Percentiles rank a stretch among this genome's conserved stretches.
Conservation (phyloP, 129 eudicot species). For the Chrysanthemum makinoi region DNA sequence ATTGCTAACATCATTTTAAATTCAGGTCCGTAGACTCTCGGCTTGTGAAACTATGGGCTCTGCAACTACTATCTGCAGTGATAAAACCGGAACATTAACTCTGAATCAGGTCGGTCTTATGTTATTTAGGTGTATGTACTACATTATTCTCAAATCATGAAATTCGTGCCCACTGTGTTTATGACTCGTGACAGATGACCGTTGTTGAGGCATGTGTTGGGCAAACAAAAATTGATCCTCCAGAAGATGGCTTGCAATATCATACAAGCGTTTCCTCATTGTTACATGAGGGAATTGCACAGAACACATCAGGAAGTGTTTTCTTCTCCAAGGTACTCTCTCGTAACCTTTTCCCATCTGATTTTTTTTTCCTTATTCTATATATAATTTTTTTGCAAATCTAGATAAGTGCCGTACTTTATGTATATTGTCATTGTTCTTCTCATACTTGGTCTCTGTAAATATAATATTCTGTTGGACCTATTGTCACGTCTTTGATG, state of each 20-base stretch:
- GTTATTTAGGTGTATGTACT: not conserved
- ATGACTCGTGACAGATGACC: slow-evolving; percentile 62
- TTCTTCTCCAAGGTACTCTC: slow-evolving; percentile 59
- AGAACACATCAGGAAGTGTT: slow-evolving; percentile 84
- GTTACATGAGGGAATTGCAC: slow-evolving; percentile 75
- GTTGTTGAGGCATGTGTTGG: slow-evolving; percentile 86
- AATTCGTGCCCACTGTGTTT: not conserved
- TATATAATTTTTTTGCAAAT: not conserved
- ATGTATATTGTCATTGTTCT: not conserved
- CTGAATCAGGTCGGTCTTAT: slow-evolving; percentile 69
- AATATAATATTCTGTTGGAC: not conserved
- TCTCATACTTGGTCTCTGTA: not conserved
- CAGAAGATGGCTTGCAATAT: slow-evolving; percentile 57
- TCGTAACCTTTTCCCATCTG: not conserved
- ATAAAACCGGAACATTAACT: slow-evolving; percentile 93
- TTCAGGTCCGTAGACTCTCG: slow-evolving; percentile 93
- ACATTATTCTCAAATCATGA: no score
- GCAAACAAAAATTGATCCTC: slow-evolving; percentile 48
- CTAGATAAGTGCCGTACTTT: not conserved
- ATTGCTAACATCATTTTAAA: slow-evolving; percentile 10
- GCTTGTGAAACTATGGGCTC: slow-evolving; percentile 99
- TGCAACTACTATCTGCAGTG: slow-evolving; percentile 96
- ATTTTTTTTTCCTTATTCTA: not conserved
- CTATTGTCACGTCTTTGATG: slow-evolving; percentile 14
- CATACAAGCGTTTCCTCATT: slow-evolving; percentile 50